Evolutionary conservation across 768 basidiomycete genomes (phyloP).

Genomic region (Leccinum incarnatum): DNA sequence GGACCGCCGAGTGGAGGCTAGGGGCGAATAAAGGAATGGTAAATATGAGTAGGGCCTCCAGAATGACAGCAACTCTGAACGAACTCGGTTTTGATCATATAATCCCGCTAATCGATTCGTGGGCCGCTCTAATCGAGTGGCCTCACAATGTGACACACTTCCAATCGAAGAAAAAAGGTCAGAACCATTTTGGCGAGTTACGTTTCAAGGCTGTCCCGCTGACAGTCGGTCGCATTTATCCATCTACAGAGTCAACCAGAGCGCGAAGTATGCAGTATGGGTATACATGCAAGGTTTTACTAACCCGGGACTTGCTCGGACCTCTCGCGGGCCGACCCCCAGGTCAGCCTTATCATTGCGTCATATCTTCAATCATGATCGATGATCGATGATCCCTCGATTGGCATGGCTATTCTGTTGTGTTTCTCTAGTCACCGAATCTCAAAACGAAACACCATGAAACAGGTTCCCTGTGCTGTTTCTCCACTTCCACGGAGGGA

Average conservation of each 20-base stretch:
- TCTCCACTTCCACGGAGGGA: neutral
- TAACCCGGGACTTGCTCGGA: neutral
- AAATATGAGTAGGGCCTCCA: neutral
- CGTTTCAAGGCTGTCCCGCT: neutral
- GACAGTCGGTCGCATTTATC: no score
- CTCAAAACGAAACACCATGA: neutral
- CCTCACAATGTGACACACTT: no score
- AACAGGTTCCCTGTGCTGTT: neutral
- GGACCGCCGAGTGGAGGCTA: no score
- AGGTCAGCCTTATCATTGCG: neutral
- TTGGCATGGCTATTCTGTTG: neutral
- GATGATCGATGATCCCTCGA: neutral
- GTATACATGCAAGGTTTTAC: neutral
- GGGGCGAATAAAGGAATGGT: neutral
- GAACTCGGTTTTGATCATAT: neutral
- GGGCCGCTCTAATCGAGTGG: neutral
- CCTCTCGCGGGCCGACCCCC: neutral
- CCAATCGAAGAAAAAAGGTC: neutral
- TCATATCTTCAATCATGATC: neutral
- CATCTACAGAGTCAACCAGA: neutral
- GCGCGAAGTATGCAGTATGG: neutral
- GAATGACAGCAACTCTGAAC: neutral
- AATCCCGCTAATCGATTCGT: neutral
- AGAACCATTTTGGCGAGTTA: neutral
- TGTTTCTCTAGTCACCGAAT: neutral